Evolutionary conservation across 1,284 basidiomycete genomes (phyloP), one percentile per base, ranked within the genome.

Genomic region (Veloboletus limbatus): DNA sequence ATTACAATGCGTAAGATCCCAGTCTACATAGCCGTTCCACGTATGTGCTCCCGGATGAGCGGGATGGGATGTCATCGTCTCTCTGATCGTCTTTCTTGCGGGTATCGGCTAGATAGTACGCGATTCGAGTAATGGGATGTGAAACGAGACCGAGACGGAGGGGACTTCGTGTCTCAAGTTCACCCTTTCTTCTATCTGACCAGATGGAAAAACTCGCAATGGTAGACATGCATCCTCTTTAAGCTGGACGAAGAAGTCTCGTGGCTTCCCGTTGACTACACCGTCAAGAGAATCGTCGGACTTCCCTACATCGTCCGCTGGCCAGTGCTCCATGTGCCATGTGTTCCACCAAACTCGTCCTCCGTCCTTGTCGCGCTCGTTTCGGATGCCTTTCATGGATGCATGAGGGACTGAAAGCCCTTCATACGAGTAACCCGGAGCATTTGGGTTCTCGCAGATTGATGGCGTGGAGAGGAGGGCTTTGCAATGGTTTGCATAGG

Each of bases 61-160:
- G 31, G 8, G 24, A 42, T 20, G n/a, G n/a, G n/a, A n/a, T 10
- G 3, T 30, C 10, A 6, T 13, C n/a, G 8, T 17, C 26, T 36
- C 25, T 34, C 22, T 14, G 13, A n/a, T n/a, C n/a, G n/a, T n/a
- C n/a, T n/a, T 20, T 14, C 8, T 26, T 43, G 14, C 46, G 64
- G 61, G 78, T 2, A 71, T 79, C 14, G 75, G 76, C 1, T 77
- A 78, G 53, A 69, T 82, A 55, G 76, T 76, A 7, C 75, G 79
- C 1, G 81, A 81, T 48, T 71, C 75, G 5, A 49, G 54, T 32
- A 56, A 64, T 13, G 81, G 80, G 1, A 70, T 80, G 1, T 83
- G 81, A 81, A 83, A 82, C 60, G 71, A 76, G 52, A 78, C 73
- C 3, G n/a, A n/a, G n/a, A n/a, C n/a, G n/a, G 81, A 81, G 58